Conservation (phyloP, 495 filamentous ascomycete species). For the Tuber melanosporum region DNA sequence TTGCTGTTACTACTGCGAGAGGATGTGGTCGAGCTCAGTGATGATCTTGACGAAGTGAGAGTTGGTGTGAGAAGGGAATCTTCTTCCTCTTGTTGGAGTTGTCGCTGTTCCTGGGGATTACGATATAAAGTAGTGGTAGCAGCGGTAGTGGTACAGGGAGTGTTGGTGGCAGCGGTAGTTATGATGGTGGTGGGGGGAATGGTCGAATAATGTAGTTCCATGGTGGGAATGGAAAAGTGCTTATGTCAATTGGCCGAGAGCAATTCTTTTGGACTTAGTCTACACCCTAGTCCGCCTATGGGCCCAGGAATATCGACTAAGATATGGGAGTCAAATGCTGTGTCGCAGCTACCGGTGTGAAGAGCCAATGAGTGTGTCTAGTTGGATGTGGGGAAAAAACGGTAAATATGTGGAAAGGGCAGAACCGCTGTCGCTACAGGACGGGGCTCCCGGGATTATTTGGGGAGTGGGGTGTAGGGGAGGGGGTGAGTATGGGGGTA, state of each 20-base stretch:
- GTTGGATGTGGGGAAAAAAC: background rate
- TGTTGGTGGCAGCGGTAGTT: constrained; percentile 12
- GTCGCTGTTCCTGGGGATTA: constrained; percentile 14
- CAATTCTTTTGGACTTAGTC: background rate
- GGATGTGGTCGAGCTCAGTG: constrained; percentile 3
- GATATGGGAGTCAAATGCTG: background rate
- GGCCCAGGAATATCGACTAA: background rate
- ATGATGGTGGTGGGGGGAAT: background rate
- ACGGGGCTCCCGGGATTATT: background rate
- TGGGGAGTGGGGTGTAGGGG: background rate
- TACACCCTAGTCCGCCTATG: background rate
- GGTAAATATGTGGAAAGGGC: background rate
- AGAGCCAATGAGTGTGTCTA: background rate
- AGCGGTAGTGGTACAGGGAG: constrained; percentile 13
- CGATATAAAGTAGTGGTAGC: constrained; percentile 7
- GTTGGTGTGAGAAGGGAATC: constrained; percentile 21
- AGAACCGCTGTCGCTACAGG: background rate
- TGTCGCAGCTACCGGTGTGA: background rate
- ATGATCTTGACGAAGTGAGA: constrained; percentile 8
- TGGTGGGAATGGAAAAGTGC: background rate
- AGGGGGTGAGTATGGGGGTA: background rate
- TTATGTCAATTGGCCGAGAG: background rate
- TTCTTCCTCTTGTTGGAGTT: constrained; percentile 18
- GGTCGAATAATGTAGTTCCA: background rate
- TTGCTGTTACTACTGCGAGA: constrained; percentile 20